These are phyloP conservation scores for Exobasidium rhododendri DNA, from an alignment of 1,284 basidiomycete genomes.

Conservation along the genomic window DNA sequence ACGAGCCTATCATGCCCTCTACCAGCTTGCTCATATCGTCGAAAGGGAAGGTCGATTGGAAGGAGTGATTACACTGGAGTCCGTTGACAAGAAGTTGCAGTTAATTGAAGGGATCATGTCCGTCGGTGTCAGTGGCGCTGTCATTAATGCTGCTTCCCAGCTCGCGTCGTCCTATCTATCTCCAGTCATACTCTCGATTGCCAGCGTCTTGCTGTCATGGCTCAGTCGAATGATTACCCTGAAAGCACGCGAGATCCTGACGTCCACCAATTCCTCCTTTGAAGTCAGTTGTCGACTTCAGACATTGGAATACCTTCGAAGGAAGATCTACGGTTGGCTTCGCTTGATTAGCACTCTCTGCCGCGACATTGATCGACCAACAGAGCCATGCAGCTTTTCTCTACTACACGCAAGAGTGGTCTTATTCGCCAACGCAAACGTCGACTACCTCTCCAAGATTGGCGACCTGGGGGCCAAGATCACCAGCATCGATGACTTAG, in stretches of 20 bases:
- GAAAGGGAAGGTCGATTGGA: neutral
- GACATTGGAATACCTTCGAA: neutral
- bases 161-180: neutral
- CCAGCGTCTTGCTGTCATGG: neutral
- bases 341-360: neutral
- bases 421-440: neutral
- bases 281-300: too few relatives aligned
- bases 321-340: neutral
- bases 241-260: neutral
- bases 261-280: neutral
- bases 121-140: neutral
- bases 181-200: neutral
- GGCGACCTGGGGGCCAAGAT: neutral
- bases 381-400: neutral
- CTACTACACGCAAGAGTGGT: neutral
- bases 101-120: conserved; percentile 6
- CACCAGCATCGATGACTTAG: neutral
- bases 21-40: neutral
- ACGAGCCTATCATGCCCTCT: conserved; percentile 6
- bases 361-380: neutral
- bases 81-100: neutral
- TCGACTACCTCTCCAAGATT: neutral
- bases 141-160: neutral
- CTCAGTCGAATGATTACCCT: conserved; percentile 5
- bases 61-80: neutral